Base-by-base conservation (phyloP, 2,329 filamentous ascomycete species). In the Exophiala bonariae region DNA sequence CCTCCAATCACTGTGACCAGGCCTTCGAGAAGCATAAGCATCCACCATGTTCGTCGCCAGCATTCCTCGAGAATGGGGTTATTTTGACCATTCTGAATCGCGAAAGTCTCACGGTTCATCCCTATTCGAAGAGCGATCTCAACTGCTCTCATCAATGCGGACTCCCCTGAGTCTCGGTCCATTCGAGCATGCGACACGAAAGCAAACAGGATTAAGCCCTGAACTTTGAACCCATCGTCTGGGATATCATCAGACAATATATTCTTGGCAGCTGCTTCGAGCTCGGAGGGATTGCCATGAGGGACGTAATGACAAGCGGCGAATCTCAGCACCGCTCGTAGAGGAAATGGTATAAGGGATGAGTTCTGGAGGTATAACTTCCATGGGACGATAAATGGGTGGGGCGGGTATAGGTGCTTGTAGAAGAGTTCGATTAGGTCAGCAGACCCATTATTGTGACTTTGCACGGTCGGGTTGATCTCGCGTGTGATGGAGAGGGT, bases 11-110 rank as follows among this genome's bases (percentile, higher is more conserved):
- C 88, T 4, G 89, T 87, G 56, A 95, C 78, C 78, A 95, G 86
- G 44, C 86, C 88, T 63, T 95, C 89, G 11, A 89, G 79, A n/a
- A 88, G 79, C 62, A 85, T 92, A 31, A 88, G 61, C 59, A 81
- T 89, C 91, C 91, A 96, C 90, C 90, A 96, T 1, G 90, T 96
- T 49, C 91, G 78, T 14, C 89, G 80, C 80, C 89, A 86, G 63
- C 85, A 88, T 66, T 96, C 91, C 63, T 92, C 87, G 3, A 91
- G 64, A 2, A 89, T 74, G 0, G 81, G 75, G 49, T 86, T 80
- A 1, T 89, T 84, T 52, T 13, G 57, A 22, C 22, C 57, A 11
- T 57, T 37, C 10, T 63, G 56, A 1, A 58, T 41, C 7, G 65
- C 65, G 63, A 83, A 95, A 0, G 79, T 75, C 38, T 80, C 75